These are phyloP conservation scores for Mycena citricolor DNA, from an alignment of 1,284 basidiomycete species.

Conservation along the genomic window DNA sequence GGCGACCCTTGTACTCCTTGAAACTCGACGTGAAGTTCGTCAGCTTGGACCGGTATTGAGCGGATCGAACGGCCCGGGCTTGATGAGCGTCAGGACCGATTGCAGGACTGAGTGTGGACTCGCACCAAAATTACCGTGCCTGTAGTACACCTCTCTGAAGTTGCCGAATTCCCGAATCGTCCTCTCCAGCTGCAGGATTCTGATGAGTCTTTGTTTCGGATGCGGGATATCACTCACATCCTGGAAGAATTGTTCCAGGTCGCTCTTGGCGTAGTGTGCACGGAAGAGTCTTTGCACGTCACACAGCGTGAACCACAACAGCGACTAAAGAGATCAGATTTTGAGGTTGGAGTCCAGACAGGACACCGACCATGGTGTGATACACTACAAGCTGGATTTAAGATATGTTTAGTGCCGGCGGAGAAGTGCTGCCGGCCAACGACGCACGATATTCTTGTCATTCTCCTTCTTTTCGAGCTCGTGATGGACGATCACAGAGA, in stretches of 20 bases:
- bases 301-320: constrained; percentile 27
- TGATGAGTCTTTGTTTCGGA: not conserved
- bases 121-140: constrained; percentile 26
- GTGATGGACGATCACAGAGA: constrained; percentile 27
- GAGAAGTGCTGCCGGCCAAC: too few relatives aligned
- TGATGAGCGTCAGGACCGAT: not conserved
- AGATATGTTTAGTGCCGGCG: not conserved
- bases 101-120: not conserved
- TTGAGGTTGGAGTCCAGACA: not conserved
- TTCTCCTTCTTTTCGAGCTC: constrained; percentile 28
- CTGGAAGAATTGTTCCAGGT: constrained; percentile 19
- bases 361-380: constrained; percentile 22
- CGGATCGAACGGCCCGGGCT: constrained; percentile 26
- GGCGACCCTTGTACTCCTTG: constrained; percentile 22
- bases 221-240: constrained; percentile 5
- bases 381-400: constrained; percentile 16
- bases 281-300: constrained; percentile 24
- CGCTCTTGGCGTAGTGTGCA: constrained; percentile 11
- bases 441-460: constrained; percentile 29
- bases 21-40: constrained; percentile 23
- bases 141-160: constrained; percentile 30
- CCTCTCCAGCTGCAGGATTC: constrained; percentile 12
- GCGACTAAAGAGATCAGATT: constrained; percentile 2
- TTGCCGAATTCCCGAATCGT: constrained; percentile 28
- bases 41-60: constrained; percentile 28